These are phyloP conservation scores for Hordeum pubiflorum DNA, from an alignment of 202 grass and related monocot genomes.

Conservation along the genomic window DNA sequence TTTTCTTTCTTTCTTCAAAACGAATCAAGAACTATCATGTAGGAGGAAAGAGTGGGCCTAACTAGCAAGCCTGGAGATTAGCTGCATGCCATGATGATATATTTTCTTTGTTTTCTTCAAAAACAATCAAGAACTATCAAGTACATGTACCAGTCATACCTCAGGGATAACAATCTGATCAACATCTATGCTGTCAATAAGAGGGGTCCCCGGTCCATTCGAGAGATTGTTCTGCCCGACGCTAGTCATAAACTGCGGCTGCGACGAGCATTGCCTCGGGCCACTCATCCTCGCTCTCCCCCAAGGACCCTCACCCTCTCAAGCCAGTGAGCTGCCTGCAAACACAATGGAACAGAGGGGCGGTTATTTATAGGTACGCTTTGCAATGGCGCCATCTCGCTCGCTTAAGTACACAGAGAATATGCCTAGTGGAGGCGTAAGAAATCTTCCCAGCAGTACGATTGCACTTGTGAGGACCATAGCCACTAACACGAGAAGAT, in stretches of 20 bases:
- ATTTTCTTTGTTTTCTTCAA: neutral
- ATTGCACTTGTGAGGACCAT: constrained; percentile 6
- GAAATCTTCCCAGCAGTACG: neutral
- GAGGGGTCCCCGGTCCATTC: constrained; percentile 50
- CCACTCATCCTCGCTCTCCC: constrained; percentile 29
- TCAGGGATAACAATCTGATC: constrained; percentile 83
- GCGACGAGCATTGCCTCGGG: constrained; percentile 31
- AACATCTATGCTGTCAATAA: constrained; percentile 76
- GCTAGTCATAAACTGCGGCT: constrained; percentile 65
- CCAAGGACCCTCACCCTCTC: neutral
- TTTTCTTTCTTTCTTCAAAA: neutral
- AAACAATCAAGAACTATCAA: neutral
- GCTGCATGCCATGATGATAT: neutral
- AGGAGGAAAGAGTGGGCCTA: neutral
- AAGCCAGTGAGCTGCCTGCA: constrained; percentile 23
- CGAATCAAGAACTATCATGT: neutral
- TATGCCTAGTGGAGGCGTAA: constrained; percentile 12
- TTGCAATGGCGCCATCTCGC: constrained; percentile 1
- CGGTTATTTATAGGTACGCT: constrained; percentile 38
- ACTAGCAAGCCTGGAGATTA: neutral
- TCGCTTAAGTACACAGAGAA: constrained; percentile 15
- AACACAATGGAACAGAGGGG: neutral
- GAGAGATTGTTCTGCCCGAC: constrained; percentile 25
- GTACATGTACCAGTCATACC: constrained; percentile 35
- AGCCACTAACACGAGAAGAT: constrained; percentile 26